Percentiles rank a stretch among this genome's conserved stretches.
These are phyloP conservation scores for Pseudocercospora eumusae DNA, from an alignment of 2,329 filamentous ascomycete species.

Conservation along the genomic window DNA sequence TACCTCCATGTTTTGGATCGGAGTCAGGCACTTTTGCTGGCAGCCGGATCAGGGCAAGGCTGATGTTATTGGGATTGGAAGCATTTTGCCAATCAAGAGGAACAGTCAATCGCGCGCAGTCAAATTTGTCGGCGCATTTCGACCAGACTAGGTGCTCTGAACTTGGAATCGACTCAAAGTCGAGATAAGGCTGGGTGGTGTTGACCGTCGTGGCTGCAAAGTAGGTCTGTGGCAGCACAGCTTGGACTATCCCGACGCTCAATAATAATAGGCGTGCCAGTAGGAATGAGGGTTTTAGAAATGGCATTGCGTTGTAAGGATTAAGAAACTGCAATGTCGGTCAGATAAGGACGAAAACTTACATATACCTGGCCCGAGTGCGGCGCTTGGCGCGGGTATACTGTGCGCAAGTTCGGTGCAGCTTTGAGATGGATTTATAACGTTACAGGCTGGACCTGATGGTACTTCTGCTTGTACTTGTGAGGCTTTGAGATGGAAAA, in stretches of 20 bases:
- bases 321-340: background rate
- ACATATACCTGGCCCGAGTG: background rate
- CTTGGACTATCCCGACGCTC: background rate
- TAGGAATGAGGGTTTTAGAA: background rate
- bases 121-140: constrained; percentile 48
- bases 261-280: constrained; percentile 2
- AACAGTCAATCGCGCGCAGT: constrained; percentile 52
- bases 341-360: constrained; percentile 2
- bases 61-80: constrained; percentile 34
- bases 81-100: constrained; percentile 45
- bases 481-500: background rate
- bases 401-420: background rate
- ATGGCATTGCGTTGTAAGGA: constrained; percentile 1
- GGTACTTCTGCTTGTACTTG: too few species aligned
- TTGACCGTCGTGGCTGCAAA: background rate
- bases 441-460: background rate
- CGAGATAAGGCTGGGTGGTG: constrained; percentile 13
- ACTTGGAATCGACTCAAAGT: constrained; percentile 24
- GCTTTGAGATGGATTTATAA: background rate
- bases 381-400: constrained; percentile 5
- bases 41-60: constrained; percentile 48
- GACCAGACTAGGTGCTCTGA: constrained; percentile 19
- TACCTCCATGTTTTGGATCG: constrained; percentile 45
- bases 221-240: background rate
- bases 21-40: constrained; percentile 45